Evolutionary conservation across 2,329 filamentous ascomycete species (phyloP).

Genomic region (Stylonectria norvegica): DNA sequence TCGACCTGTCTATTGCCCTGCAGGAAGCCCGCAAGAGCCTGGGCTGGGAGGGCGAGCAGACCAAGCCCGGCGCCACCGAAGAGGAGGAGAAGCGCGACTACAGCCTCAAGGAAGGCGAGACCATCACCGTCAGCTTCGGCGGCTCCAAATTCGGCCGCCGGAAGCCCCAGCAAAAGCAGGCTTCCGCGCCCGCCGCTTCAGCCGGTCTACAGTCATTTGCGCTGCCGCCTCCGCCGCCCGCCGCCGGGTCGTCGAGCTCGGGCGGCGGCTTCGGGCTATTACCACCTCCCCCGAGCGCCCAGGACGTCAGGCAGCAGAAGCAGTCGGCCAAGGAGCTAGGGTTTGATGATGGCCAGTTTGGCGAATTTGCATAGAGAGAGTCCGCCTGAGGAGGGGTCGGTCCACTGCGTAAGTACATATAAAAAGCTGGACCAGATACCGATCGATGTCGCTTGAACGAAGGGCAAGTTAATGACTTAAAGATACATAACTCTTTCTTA

Average conservation of each 20-base stretch:
- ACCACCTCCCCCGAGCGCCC: constrained; percentile 64
- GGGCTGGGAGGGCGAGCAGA: constrained; percentile 49
- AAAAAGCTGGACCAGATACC: no score
- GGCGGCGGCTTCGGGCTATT: constrained; percentile 51
- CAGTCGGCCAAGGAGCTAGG: constrained; percentile 63
- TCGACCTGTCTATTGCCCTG: constrained; percentile 78
- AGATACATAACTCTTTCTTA: constrained; percentile 3
- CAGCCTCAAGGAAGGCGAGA: constrained; percentile 85
- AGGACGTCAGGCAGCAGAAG: constrained; percentile 59
- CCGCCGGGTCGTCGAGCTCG: constrained; percentile 30
- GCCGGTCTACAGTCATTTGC: constrained; percentile 58
- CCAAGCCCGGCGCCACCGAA: constrained; percentile 36
- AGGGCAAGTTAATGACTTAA: constrained; percentile 12
- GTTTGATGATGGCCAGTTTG: constrained; percentile 86
- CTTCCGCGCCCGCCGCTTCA: constrained; percentile 16
- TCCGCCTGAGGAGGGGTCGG: no score
- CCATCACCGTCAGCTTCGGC: constrained; percentile 77
- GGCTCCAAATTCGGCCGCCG: constrained; percentile 54
- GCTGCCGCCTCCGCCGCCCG: constrained; percentile 65
- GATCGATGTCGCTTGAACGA: no score
- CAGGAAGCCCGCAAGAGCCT: constrained; percentile 73
- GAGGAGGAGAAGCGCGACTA: constrained; percentile 56
- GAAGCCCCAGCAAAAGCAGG: constrained; percentile 33
- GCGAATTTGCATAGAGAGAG: constrained; percentile 67
- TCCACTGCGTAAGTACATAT: no score